Evolutionary conservation across 1,284 basidiomycete genomes (phyloP).

Genomic region (Pterulicium gracile): DNA sequence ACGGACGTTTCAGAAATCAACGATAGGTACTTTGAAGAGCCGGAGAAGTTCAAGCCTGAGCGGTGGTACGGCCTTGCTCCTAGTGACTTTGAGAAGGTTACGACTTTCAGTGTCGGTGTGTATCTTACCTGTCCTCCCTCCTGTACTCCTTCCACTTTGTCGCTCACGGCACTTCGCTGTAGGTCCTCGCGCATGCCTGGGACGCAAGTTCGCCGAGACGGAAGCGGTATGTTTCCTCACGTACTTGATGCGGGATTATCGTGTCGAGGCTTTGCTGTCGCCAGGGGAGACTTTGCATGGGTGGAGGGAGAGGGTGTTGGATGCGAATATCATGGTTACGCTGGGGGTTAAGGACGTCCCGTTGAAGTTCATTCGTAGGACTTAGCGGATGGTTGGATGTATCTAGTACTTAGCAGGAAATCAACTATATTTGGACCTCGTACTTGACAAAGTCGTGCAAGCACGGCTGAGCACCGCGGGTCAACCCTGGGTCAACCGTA

Average conservation of each 20-base stretch:
- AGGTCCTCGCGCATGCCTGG: neutral
- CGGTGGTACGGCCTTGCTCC: neutral
- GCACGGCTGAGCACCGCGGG: too few species aligned
- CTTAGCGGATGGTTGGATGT: too few species aligned
- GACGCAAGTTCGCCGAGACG: neutral
- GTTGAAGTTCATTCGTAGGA: too few species aligned
- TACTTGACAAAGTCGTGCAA: too few species aligned
- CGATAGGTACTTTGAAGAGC: neutral
- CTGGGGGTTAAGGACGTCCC: constrained; percentile 10
- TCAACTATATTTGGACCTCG: too few species aligned
- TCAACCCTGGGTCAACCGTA: too few species aligned
- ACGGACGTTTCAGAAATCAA: neutral
- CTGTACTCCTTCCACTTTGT: neutral
- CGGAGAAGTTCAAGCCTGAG: neutral
- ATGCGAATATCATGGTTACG: constrained; percentile 9
- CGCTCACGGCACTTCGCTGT: neutral
- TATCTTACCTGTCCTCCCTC: neutral
- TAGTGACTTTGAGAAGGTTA: constrained; percentile 1
- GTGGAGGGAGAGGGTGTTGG: constrained; percentile 9
- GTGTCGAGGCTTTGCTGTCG: constrained; percentile 3
- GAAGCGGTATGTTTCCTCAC: neutral
- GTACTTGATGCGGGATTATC: neutral
- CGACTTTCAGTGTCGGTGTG: constrained; percentile 1
- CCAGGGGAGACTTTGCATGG: constrained; percentile 7
- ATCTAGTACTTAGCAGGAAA: too few species aligned